These are phyloP conservation scores for Rhynchosporium secalis DNA, from an alignment of 2,329 filamentous ascomycete genomes.

Conservation along the genomic window DNA sequence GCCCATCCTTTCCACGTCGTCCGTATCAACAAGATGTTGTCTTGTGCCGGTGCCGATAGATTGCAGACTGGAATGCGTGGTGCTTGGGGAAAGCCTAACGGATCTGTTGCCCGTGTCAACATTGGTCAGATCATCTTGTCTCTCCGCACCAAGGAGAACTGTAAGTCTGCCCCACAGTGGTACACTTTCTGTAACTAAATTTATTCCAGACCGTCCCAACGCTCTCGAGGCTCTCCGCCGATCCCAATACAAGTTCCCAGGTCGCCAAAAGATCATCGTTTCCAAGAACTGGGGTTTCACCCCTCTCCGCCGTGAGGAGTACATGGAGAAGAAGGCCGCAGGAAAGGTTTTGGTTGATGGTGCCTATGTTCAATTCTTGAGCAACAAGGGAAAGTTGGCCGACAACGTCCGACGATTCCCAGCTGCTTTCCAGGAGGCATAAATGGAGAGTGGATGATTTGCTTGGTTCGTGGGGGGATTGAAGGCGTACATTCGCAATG, in stretches of 20 bases:
- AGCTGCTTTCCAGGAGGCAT: constrained; percentile 68
- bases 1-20: constrained; percentile 99
- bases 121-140: constrained; percentile 99
- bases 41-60: constrained; percentile 99
- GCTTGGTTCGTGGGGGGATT: constrained; percentile 24
- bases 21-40: constrained; percentile 99
- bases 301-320: constrained; percentile 94
- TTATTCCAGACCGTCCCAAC: constrained; percentile 70
- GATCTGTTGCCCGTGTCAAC: constrained; percentile 98
- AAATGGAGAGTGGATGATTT: constrained; percentile 26
- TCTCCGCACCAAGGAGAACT: constrained; percentile 92
- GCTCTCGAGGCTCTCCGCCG: constrained; percentile 98
- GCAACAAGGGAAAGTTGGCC: constrained; percentile 83
- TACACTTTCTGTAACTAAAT: constrained; percentile 33
- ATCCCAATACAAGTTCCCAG: constrained; percentile 99
- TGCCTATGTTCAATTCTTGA: constrained; percentile 99
- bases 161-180: constrained; percentile 51
- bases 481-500: constrained; percentile 38
- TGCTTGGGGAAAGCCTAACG: constrained; percentile 99
- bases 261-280: constrained; percentile 99
- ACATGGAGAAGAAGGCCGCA: constrained; percentile 90
- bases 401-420: constrained; percentile 95
- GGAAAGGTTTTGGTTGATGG: constrained; percentile 95
- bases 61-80: constrained; percentile 99
- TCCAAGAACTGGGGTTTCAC: constrained; percentile 99